Base-by-base conservation (phyloP, 176 grass and related monocot genomes). In the Triticum dicoccoides region DNA sequence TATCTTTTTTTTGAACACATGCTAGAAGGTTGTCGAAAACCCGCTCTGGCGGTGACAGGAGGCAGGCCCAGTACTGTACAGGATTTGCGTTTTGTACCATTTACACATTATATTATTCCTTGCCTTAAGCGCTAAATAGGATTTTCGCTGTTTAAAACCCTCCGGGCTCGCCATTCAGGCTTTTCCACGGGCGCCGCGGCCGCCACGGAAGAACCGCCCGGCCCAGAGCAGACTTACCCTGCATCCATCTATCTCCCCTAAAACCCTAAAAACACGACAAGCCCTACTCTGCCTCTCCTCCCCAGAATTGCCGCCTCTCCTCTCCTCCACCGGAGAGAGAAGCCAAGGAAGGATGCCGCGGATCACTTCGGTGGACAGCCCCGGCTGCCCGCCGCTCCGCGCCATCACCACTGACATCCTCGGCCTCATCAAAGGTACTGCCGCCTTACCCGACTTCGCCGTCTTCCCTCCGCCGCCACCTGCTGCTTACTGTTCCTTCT, bases 391-490 rank as follows among this genome's bases (percentile, higher is more conserved):
- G 82, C 92, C 94, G 67, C 72, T 99, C 44, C 91, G 97, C 29
- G 87, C 83, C 42, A 64, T 97, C 52, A 97, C 90, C 42, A 87
- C 94, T 1, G 94, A 99, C 70, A 85, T 68, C 89, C 94, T 99
- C 49, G 94, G 97, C 52, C 94, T 99, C 32, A 76, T 99, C 82
- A 99, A 97, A 93, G 97, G 97, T 96, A 70, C 11, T 25, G 1
- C 73, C 11, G 15, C 25, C 54, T 56, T 34, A 34, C 27, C 25
- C 47, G 3, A 17, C 27, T 15, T 56, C 65, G 42, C 64, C 65
- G 12, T 8, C 30, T 9, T 2, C 44, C 65, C 6, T 79, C 64
- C 38, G 77, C 77, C 21, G 44, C 38, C 41, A 14, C 68, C 11
- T 29, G 35, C 37, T 62, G 6, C 44, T 45, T 8, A 68, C 70